Conservation (phyloP, 345 rosid genomes). For the Cardamine chenopodiifolia region DNA sequence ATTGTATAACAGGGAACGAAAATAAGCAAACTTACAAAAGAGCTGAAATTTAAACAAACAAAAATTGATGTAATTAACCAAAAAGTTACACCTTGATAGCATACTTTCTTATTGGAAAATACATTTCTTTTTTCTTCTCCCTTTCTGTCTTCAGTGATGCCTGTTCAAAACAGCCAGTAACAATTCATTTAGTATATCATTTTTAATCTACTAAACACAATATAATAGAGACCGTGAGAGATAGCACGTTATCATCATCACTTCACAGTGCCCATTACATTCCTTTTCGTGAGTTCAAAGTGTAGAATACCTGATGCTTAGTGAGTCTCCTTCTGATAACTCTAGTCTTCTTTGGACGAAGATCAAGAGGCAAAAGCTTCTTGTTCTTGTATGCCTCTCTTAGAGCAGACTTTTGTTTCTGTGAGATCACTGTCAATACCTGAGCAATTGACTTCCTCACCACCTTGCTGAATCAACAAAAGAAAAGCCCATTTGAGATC, state of each 20-base stretch:
- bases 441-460: slow-evolving; percentile 92
- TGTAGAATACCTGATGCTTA: slow-evolving; percentile 71
- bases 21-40: slow-evolving; percentile 6
- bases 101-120: slow-evolving; percentile 85
- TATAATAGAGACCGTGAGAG: neutral
- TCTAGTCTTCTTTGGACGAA: slow-evolving; percentile 96
- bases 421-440: slow-evolving; percentile 88
- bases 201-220: neutral
- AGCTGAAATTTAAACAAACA: slow-evolving; percentile 20
- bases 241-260: neutral
- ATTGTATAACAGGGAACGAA: slow-evolving; percentile 4
- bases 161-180: slow-evolving; percentile 37
- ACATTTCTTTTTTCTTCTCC: slow-evolving; percentile 88
- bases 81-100: slow-evolving; percentile 78
- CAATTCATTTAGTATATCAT: neutral
- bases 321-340: slow-evolving; percentile 92
- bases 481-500: neutral
- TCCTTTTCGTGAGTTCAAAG: neutral
- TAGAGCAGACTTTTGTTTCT: slow-evolving; percentile 81
- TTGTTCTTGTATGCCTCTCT: slow-evolving; percentile 85
- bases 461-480: slow-evolving; percentile 65
- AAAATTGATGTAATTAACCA: neutral
- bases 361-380: slow-evolving; percentile 83
- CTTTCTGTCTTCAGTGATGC: slow-evolving; percentile 75
- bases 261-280: too few species aligned